Conservation (phyloP, 2,329 filamentous ascomycete species). For the Madurella mycetomatis region DNA sequence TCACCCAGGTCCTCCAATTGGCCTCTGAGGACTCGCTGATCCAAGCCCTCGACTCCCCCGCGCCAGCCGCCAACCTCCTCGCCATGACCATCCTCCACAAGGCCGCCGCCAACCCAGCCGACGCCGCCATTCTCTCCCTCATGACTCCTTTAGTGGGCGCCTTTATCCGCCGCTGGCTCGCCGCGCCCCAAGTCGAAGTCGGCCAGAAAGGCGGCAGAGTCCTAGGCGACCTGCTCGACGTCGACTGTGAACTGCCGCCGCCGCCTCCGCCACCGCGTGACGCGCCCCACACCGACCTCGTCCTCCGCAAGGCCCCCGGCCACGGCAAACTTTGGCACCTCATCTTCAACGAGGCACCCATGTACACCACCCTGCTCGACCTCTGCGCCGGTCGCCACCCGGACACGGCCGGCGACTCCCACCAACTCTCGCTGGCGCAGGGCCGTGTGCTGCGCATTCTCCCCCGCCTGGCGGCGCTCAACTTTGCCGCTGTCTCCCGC, state of each 20-base stretch:
- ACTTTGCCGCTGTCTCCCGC: slow-evolving; percentile 39
- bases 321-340: slow-evolving; percentile 52
- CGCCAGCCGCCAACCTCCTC: slow-evolving; percentile 54
- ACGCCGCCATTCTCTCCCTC: slow-evolving; percentile 47
- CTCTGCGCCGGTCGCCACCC: slow-evolving; percentile 33
- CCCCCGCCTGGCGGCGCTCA: slow-evolving; percentile 45
- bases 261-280: slow-evolving; percentile 25
- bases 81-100: slow-evolving; percentile 55
- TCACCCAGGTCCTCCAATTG: slow-evolving; percentile 48
- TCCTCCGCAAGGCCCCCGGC: slow-evolving; percentile 40
- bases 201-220: slow-evolving; percentile 49
- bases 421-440: slow-evolving; percentile 47
- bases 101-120: slow-evolving; percentile 43
- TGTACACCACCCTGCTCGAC: slow-evolving; percentile 44
- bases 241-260: slow-evolving; percentile 45
- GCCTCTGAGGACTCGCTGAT: slow-evolving; percentile 49
- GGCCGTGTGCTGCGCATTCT: slow-evolving; percentile 49
- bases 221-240: slow-evolving; percentile 51
- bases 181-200: slow-evolving; percentile 49
- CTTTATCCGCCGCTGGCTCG: slow-evolving; percentile 51
- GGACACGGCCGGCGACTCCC: slow-evolving; percentile 26
- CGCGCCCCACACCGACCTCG: slow-evolving; percentile 28
- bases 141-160: slow-evolving; percentile 46
- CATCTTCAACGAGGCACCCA: slow-evolving; percentile 43
- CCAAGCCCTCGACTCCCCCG: slow-evolving; percentile 49